These are phyloP conservation scores for Funneliformis mosseae DNA, from an alignment of 192 early-diverging fungal species.

Conservation along the genomic window DNA sequence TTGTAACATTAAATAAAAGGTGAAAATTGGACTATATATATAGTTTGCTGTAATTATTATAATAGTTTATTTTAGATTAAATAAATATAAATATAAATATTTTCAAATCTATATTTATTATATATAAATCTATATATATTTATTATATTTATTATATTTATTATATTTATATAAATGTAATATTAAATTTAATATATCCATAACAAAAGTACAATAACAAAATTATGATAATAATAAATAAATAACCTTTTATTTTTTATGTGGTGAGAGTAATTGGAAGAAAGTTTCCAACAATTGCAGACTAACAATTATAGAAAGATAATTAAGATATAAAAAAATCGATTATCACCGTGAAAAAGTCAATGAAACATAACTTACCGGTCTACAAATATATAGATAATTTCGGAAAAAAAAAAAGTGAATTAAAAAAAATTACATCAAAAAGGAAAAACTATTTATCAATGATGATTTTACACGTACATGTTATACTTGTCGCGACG, in stretches of 20 bases:
- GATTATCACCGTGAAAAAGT: background rate
- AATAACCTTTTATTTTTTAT: background rate
- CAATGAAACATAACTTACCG: background rate
- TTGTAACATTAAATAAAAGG: no score
- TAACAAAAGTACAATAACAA: background rate
- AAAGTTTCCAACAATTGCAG: conserved; percentile 72
- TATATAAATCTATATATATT: background rate
- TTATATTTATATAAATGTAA: background rate
- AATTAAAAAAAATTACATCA: background rate
- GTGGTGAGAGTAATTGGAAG: conserved; percentile 54
- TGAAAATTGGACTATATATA: no score
- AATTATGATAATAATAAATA: background rate
- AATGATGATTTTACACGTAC: conserved; percentile 45
- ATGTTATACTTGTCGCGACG: conserved; percentile 95
- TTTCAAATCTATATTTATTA: background rate
- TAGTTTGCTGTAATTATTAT: background rate
- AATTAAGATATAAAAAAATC: conserved; percentile 11
- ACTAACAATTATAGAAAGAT: conserved; percentile 29
- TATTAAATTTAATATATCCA: no score
- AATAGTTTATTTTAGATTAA: background rate
- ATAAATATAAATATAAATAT: background rate
- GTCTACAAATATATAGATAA: background rate
- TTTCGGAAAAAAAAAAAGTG: background rate
- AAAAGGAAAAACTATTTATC: no score
- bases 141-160: background rate